phyloP scores from a whole-genome alignment of 202 grass and related monocot species.

The Eragrostis tef region DNA sequence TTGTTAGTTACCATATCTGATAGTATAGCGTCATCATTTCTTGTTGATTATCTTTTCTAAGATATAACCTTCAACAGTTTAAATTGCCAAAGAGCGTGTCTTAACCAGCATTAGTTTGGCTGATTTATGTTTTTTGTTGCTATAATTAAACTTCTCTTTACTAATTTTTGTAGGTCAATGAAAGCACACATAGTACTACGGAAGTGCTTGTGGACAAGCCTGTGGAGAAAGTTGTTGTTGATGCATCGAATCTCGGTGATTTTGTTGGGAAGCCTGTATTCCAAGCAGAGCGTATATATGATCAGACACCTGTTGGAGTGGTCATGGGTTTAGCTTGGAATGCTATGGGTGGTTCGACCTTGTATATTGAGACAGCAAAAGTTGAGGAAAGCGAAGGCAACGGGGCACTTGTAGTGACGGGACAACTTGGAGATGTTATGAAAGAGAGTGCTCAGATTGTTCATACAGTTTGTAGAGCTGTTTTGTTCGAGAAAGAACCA shows the following conservation, averaged over 20 bases:
- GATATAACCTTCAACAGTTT: background rate
- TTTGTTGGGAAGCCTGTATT: conserved; percentile 96
- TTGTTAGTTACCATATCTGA: background rate
- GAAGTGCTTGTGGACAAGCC: conserved; percentile 49
- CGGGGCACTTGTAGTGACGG: conserved; percentile 77
- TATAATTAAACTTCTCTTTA: conserved; percentile 16
- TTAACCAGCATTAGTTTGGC: conserved; percentile 12
- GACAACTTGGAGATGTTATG: conserved; percentile 96
- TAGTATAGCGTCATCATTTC: background rate
- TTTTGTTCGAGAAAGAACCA: conserved; percentile 75
- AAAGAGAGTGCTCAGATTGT: conserved; percentile 97
- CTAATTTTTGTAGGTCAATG: conserved; percentile 55
- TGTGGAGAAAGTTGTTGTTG: conserved; percentile 70
- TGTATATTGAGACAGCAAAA: conserved; percentile 79
- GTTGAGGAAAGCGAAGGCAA: conserved; percentile 84
- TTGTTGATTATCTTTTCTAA: conserved; percentile 20
- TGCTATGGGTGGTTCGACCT: conserved; percentile 83
- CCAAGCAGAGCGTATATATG: conserved; percentile 88
- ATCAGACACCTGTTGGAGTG: conserved; percentile 87
- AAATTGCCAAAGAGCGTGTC: conserved; percentile 17
- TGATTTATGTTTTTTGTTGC: background rate
- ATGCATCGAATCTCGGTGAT: conserved; percentile 70
- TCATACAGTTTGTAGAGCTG: conserved; percentile 79
- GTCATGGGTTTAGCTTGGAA: conserved; percentile 99
- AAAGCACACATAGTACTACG: conserved; percentile 33